Base-by-base conservation (phyloP, 1,139 yeast species). In the Hyphopichia wangnamkhiaoensis region DNA sequence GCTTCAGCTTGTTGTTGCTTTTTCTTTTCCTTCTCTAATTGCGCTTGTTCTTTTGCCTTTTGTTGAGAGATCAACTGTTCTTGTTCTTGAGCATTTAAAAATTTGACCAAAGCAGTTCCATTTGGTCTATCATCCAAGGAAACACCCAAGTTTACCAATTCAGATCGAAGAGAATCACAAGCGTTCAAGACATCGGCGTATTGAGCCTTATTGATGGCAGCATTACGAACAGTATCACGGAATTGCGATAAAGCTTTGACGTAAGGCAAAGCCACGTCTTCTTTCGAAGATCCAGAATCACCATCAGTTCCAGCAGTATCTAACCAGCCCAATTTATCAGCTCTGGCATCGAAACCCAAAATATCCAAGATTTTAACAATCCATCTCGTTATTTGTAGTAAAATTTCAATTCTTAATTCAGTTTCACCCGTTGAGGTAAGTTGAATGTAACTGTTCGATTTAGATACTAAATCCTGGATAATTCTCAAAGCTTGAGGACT, bases 121-220 rank as follows among this genome's bases (percentile, higher is more conserved):
- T 79, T 87, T 24, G 83, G 79, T 55, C 97, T 80, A 61, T 93
- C 99, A 60, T 93, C 98, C 37, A 93, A 70, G 0, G 94, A 81
- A 24, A 93, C 86, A 19, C 95, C 94, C 44, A 90, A 67, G 20
- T 79, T 75, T 42, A 89, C 67, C 50, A 93, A 68, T 34, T 86
- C 94, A 13, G 69, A 47, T 48, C 78, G 58, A 37, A 71, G 55
- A 14, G 61, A 43, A 51, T 72, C 78, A 23, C 70, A 59, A 14
- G 71, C 72, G 14, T 68, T 64, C 42, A 93, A 71, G 42, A 89
- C 74, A 37, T 76, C 80, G 37, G 63, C 38, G 41, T 70, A 65
- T 25, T 79, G 80, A 1, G 76, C 81, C 56, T 82, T 81, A 12
- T 70, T 68, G 49, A 88, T 89, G 4, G 96, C 94, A 50, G 80